A percentile compares a stretch with the other conserved stretches of the same genome.
These are phyloP conservation scores for Boletus edulis DNA, from an alignment of 768 basidiomycete species.

Conservation along the genomic window DNA sequence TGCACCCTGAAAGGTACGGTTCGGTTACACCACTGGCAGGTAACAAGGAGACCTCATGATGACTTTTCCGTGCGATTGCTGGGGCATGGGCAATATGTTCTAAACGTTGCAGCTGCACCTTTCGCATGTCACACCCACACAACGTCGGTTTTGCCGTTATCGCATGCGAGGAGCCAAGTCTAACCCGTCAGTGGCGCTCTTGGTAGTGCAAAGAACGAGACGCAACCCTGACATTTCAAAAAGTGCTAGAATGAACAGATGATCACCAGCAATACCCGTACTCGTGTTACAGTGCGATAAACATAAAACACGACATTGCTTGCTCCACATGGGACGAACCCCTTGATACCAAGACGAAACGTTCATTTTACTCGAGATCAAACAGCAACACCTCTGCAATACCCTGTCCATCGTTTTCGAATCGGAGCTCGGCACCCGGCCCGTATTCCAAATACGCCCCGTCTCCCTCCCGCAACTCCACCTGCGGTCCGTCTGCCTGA, in stretches of 20 bases:
- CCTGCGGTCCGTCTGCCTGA: conserved; percentile 36
- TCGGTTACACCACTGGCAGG: no score
- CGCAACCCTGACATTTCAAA: background rate
- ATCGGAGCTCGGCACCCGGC: conserved; percentile 30
- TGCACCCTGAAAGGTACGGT: background rate
- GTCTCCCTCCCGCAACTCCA: conserved; percentile 81
- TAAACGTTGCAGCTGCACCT: no score
- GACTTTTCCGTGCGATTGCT: no score
- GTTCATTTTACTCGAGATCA: conserved; percentile 55
- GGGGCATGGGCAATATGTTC: no score
- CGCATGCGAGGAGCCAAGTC: background rate
- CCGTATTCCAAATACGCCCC: conserved; percentile 70
- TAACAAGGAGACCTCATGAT: no score
- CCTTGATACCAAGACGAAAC: background rate
- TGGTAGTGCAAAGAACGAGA: background rate
- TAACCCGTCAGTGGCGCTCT: background rate
- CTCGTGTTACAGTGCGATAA: background rate
- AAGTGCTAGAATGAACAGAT: conserved; percentile 6
- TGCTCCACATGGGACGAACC: background rate
- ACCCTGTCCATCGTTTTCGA: conserved; percentile 64
- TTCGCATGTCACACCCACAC: background rate
- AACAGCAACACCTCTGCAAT: conserved; percentile 79
- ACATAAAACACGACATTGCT: background rate
- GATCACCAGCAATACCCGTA: background rate
- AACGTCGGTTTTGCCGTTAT: background rate